A percentile compares a stretch with the other conserved stretches of the same genome.
These are phyloP conservation scores for Pichia sp. DNA, from an alignment of 1,139 yeast genomes.

Conservation along the genomic window DNA sequence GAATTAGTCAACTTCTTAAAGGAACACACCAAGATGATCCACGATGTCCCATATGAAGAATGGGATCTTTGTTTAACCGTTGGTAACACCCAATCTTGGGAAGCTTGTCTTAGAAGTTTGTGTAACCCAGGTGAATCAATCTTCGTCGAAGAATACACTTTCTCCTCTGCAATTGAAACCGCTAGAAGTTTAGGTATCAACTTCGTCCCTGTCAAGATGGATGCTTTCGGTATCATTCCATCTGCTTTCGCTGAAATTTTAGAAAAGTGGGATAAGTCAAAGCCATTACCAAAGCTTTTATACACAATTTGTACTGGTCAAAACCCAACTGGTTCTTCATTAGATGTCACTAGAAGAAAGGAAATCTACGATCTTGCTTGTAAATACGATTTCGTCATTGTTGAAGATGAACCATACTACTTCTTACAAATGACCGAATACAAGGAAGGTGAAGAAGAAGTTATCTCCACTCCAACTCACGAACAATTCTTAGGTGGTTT, in stretches of 20 bases:
- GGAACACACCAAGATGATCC: conserved; percentile 77
- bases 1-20: conserved; percentile 65
- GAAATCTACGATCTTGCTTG: conserved; percentile 70
- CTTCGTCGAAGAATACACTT: conserved; percentile 79
- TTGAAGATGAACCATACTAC: conserved; percentile 95
- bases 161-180: conserved; percentile 81
- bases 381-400: conserved; percentile 73
- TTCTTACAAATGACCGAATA: conserved; percentile 73
- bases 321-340: conserved; percentile 89
- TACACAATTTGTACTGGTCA: conserved; percentile 93
- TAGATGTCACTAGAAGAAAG: conserved; percentile 69
- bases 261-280: conserved; percentile 60
- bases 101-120: conserved; percentile 77
- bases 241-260: conserved; percentile 62
- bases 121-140: conserved; percentile 75
- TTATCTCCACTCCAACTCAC: conserved; percentile 31
- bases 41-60: conserved; percentile 52
- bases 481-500: conserved; percentile 64
- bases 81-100: conserved; percentile 93
- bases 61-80: conserved; percentile 66
- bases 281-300: conserved; percentile 58
- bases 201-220: conserved; percentile 76
- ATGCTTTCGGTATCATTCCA: conserved; percentile 76
- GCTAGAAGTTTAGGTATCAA: conserved; percentile 72
- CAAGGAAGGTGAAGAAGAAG: conserved; percentile 42